phyloP scores from a whole-genome alignment of 495 filamentous ascomycete species.

The Talaromyces adpressus region DNA sequence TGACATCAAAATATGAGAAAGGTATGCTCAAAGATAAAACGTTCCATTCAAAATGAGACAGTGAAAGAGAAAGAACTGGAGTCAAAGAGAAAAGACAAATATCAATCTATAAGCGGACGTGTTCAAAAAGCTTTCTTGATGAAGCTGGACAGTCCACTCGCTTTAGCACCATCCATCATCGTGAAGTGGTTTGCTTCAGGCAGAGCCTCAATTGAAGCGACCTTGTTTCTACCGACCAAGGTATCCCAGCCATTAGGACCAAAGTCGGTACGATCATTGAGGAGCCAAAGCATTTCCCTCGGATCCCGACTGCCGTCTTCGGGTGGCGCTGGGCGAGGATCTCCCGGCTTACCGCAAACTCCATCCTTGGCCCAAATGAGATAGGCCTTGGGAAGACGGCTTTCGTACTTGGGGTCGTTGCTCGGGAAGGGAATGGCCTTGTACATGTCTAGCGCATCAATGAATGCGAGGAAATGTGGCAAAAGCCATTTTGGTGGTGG shows the following conservation, averaged over 20 bases:
- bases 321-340: conserved; percentile 63
- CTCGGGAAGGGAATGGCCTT: conserved; percentile 40
- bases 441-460: conserved; percentile 69
- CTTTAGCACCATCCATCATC: conserved; percentile 9
- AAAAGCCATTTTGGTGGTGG: conserved; percentile 73
- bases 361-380: conserved; percentile 78
- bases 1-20: neutral
- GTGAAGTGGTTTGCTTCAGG: conserved; percentile 8
- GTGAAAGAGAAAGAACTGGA: neutral
- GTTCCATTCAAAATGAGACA: neutral
- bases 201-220: conserved; percentile 20
- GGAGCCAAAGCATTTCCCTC: conserved; percentile 64
- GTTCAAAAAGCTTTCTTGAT: conserved; percentile 3
- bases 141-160: conserved; percentile 3
- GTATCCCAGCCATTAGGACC: conserved; percentile 76
- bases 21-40: neutral
- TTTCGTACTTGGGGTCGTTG: conserved; percentile 32
- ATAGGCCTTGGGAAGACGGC: conserved; percentile 51
- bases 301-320: conserved; percentile 48
- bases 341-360: conserved; percentile 62
- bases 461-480: conserved; percentile 74
- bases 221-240: conserved; percentile 57
- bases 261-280: conserved; percentile 73
- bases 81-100: neutral
- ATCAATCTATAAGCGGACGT: neutral